Evolutionary conservation across 169 alveolate species (phyloP), one percentile per base, ranked within the genome.

Genomic region (Babesia ovis): DNA sequence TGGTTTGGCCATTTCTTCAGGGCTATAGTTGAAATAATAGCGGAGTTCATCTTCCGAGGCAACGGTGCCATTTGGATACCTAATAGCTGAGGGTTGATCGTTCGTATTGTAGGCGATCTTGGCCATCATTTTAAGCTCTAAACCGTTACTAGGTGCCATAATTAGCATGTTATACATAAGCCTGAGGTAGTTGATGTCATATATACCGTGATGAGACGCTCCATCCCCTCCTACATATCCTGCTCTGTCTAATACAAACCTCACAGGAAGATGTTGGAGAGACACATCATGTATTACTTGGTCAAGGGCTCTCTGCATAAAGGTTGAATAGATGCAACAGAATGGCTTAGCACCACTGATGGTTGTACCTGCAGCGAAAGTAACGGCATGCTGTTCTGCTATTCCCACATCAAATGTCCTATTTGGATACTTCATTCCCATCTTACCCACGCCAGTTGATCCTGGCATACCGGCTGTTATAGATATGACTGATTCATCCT

Each of bases 311-410:
- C 97, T 85, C 77, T 94, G 97, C 51, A 94, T 61, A 68, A 94
- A 94, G 32, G 96, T 92, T 39, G 95, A 89, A 60, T 92, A 92
- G 6, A 94, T 87, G 29, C 89, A 81, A 55, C 90, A 77, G 68
- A 89, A 89, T 34, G 95, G 92, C 53, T 85, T 91, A 4, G 67
- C 71, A 9, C 91, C 94, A 57, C 77, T 89, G 51, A 84, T 80
- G 4, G 95, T 95, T 79, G 91, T 64, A 20, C 96, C 95, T 2
- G 95, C 94, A 22, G 92, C 72, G 46, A 94, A 91, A 22, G 96
- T 92, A 32, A 90, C 93, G 12, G 96, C 95, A 66, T 94, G 96
- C 71, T 92, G 97, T 67, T 94, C 97, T 4, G 95, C 94, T 25
- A 94, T 94, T 14, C 96, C 97, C 0, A 94, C 97, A 68, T 94